Evolutionary conservation across 352 stramenopile genomes (phyloP), one percentile per base, ranked within the genome.

Genomic region (Phytophthora gonapodyides): DNA sequence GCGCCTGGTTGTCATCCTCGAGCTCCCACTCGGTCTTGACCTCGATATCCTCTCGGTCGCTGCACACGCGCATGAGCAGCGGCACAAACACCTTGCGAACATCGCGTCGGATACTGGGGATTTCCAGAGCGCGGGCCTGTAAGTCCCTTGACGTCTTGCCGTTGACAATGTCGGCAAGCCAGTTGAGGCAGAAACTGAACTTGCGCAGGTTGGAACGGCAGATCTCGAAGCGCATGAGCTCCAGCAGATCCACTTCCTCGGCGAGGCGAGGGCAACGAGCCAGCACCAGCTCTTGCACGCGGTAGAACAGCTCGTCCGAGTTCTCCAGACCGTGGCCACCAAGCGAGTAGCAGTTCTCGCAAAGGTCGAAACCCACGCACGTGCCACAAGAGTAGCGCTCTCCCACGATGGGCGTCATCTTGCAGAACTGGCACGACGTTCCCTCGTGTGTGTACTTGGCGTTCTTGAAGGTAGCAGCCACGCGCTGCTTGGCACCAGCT

Each of bases 21-120:
- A 91, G 69, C 67, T 94, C 85, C 85, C 85, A 94, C 64, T 94
- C 85, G 3, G 81, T 92, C 64, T 91, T 91, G 53, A 94, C 80
- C 48, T 93, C 82, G 31, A 94, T 89, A 55, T 94, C 85, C 57
- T 88, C 76, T 10, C 85, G 85, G 57, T 91, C 78, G 33, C 78
- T 89, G 59, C 84, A 90, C 15, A 94, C 75, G 35, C 81, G 72
- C 62, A 92, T 87, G 19, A 94, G 64, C n/a, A 88, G 60, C 27
- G 80, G 80, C 57, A 94, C 85, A 51, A 94, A 94, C 12, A 87
- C 71, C 68, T 92, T 92, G 44, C 85, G 81, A 15, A 94, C 76
- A 24, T 92, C 82, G 31, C 82, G 85, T 6, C 82, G 73, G 49
- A 94, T 91, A 58, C 77, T 82, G 3, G 86, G 83, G 38, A 94